These are phyloP conservation scores for Rhodocollybia butyracea DNA, from an alignment of 768 basidiomycete species.

Conservation along the genomic window DNA sequence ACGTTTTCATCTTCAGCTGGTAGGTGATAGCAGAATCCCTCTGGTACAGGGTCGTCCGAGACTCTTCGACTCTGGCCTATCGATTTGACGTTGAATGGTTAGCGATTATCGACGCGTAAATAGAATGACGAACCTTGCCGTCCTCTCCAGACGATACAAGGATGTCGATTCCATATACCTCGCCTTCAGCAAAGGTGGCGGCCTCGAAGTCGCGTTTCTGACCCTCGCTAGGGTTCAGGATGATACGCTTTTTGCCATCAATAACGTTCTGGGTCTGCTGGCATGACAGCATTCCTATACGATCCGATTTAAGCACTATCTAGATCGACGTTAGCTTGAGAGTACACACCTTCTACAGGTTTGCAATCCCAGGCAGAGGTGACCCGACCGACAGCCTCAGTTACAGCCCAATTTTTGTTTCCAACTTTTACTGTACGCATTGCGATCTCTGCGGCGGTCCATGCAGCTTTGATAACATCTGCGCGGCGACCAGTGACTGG, in stretches of 20 bases:
- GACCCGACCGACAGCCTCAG: conserved; percentile 76
- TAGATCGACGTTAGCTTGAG: neutral
- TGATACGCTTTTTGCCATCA: conserved; percentile 94
- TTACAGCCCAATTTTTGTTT: conserved; percentile 93
- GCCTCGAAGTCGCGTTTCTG: conserved; percentile 87
- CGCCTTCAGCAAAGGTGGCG: conserved; percentile 84
- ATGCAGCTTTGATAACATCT: conserved; percentile 92
- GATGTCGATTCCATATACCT: conserved; percentile 94
- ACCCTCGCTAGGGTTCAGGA: conserved; percentile 81
- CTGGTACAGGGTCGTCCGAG: conserved; percentile 91
- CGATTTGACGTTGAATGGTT: neutral
- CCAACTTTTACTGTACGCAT: conserved; percentile 90
- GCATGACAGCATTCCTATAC: conserved; percentile 87
- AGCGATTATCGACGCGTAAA: conserved; percentile 2
- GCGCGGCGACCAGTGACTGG: conserved; percentile 86
- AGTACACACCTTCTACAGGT: conserved; percentile 79
- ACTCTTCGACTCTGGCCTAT: conserved; percentile 86
- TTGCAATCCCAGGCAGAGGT: conserved; percentile 79
- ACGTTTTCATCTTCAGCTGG: conserved; percentile 97
- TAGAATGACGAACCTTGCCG: conserved; percentile 67
- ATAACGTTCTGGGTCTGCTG: conserved; percentile 93
- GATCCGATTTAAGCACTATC: conserved; percentile 8
- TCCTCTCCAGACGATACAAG: conserved; percentile 85
- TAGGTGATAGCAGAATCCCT: conserved; percentile 84
- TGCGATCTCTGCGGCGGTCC: conserved; percentile 87